Evolutionary conservation across 768 basidiomycete species (phyloP).

Genomic region (Lactarius sanguifluus): DNA sequence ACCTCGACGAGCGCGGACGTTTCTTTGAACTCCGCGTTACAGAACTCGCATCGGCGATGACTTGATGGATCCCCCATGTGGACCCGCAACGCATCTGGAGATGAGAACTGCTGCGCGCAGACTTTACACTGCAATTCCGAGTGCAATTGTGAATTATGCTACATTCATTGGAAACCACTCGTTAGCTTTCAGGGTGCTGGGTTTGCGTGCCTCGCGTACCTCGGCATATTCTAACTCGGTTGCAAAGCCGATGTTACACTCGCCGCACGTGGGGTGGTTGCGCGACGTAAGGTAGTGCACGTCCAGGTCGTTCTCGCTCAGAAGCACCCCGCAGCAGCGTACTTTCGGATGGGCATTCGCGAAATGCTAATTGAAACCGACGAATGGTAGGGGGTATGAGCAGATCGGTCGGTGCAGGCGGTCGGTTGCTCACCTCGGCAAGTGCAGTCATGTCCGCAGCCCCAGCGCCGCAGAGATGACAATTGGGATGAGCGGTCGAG

Average conservation of each 20-base stretch:
- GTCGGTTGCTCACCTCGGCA: constrained; percentile 17
- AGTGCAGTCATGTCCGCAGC: constrained; percentile 17
- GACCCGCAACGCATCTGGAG: constrained; percentile 16
- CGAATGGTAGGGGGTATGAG: neutral
- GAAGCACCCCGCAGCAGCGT: constrained; percentile 24
- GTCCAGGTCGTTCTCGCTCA: constrained; percentile 25
- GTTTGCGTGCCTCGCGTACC: constrained; percentile 10
- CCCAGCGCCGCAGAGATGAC: constrained; percentile 20
- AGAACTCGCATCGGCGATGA: constrained; percentile 28
- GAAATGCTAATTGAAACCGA: constrained; percentile 16
- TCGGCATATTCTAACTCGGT: constrained; percentile 15
- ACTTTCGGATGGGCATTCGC: constrained; percentile 24
- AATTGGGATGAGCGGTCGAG: constrained; percentile 22
- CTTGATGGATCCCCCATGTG: constrained; percentile 13
- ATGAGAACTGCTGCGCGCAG: constrained; percentile 19
- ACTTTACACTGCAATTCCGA: constrained; percentile 19
- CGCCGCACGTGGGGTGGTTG: constrained; percentile 20
- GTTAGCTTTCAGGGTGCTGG: neutral
- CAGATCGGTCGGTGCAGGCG: neutral
- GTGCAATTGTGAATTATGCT: constrained; percentile 25
- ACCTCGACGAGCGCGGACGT: constrained; percentile 28
- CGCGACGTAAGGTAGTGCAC: constrained; percentile 25
- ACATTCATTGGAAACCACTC: neutral
- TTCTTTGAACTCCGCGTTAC: constrained; percentile 25
- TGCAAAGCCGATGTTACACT: constrained; percentile 23